Percentiles rank a stretch among this genome's conserved stretches.
Conservation (phyloP, 1,284 basidiomycete genomes). For the Ceratobasidium theobromae region DNA sequence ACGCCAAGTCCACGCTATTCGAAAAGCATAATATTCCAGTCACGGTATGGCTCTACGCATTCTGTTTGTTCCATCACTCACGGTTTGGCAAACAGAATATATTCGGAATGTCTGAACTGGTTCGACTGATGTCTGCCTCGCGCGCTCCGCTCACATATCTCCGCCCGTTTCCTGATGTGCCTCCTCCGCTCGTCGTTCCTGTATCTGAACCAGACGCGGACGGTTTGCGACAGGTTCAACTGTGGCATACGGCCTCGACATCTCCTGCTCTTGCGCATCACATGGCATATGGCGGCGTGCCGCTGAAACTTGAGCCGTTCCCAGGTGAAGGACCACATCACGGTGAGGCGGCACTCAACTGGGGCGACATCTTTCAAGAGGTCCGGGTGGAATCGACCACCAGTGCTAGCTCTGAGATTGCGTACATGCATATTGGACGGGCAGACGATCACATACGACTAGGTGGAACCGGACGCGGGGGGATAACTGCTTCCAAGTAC, state of each 20-base stretch:
- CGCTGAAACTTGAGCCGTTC: conserved; percentile 1
- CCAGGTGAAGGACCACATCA: background rate
- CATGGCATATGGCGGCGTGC: background rate
- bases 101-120: background rate
- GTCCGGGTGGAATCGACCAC: background rate
- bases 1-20: too few species aligned
- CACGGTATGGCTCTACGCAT: too few species aligned
- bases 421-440: background rate
- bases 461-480: background rate
- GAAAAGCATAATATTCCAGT: too few species aligned
- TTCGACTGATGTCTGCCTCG: background rate
- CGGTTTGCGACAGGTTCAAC: background rate
- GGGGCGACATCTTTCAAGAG: background rate
- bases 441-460: background rate
- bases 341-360: background rate
- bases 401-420: background rate
- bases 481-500: background rate
- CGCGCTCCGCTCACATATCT: background rate
- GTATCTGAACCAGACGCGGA: background rate
- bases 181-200: conserved; percentile 3
- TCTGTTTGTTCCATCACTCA: too few species aligned
- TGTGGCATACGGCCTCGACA: background rate
- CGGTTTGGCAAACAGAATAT: too few species aligned
- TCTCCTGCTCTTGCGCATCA: background rate
- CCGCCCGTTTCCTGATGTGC: background rate